A percentile compares a stretch with the other conserved stretches of the same genome.
These are phyloP conservation scores for Selenicereus undatus DNA, from an alignment of 148 eudicot species.

Conservation along the genomic window DNA sequence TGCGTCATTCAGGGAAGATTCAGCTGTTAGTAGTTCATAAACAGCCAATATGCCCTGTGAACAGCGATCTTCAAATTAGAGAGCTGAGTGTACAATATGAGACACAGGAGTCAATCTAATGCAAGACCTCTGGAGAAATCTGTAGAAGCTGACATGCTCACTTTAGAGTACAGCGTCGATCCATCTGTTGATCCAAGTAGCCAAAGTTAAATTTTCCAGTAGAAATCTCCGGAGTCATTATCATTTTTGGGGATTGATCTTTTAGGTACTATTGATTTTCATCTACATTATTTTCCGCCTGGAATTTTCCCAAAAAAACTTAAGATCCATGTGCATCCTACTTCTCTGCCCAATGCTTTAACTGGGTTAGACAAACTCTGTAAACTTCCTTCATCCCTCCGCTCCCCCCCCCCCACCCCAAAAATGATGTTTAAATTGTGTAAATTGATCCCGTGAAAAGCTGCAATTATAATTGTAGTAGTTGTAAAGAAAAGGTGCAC, in stretches of 20 bases:
- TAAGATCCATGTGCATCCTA: neutral
- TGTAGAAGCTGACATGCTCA: neutral
- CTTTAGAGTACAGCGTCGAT: neutral
- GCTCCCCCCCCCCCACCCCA: neutral
- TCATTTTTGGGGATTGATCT: neutral
- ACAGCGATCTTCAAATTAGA: slow-evolving; percentile 6
- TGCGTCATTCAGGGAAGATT: neutral
- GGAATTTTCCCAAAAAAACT: neutral
- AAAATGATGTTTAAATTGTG: neutral
- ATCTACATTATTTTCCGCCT: neutral
- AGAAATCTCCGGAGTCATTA: neutral
- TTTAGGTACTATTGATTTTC: neutral
- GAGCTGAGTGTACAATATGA: neutral
- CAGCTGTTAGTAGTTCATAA: slow-evolving; percentile 7
- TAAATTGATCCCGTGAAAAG: slow-evolving; percentile 11
- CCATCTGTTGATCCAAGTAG: neutral
- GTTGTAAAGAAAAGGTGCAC: slow-evolving; percentile 14
- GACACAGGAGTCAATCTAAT: neutral
- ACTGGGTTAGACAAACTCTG: neutral
- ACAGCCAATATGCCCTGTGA: neutral
- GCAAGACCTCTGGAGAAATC: neutral
- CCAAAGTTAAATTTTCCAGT: neutral
- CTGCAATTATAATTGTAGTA: neutral
- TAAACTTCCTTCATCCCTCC: neutral
- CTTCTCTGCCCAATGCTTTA: neutral